phyloP scores from a whole-genome alignment of 768 basidiomycete species.

The Collybia mongolica region DNA sequence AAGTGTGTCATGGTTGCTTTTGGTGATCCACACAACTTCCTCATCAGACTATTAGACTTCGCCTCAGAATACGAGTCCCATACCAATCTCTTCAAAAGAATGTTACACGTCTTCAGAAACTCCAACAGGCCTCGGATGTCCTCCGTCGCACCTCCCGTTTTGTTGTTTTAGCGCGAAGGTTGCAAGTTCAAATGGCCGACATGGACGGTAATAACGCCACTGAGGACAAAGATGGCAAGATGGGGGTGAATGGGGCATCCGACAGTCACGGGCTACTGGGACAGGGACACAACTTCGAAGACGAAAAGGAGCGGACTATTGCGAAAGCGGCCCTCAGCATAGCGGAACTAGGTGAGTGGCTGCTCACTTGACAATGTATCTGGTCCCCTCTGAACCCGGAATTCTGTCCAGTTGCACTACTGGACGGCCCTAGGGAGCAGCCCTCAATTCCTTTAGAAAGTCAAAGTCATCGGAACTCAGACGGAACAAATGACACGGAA shows the following conservation, averaged over 20 bases:
- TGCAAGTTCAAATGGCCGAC: conserved; percentile 85
- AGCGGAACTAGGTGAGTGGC: conserved; percentile 82
- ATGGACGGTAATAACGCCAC: conserved; percentile 37
- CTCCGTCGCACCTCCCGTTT: conserved; percentile 85
- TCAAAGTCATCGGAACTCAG: conserved; percentile 1
- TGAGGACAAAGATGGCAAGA: conserved; percentile 10
- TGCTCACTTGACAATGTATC: neutral
- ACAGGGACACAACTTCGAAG: conserved; percentile 48
- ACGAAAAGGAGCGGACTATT: conserved; percentile 83
- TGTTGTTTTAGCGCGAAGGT: conserved; percentile 74
- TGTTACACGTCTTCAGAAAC: conserved; percentile 70
- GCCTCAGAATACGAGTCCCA: conserved; percentile 82
- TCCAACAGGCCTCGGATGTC: conserved; percentile 83
- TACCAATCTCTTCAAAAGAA: conserved; percentile 72
- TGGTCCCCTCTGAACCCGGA: conserved; percentile 6
- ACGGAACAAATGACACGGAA: conserved; percentile 5
- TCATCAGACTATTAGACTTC: conserved; percentile 50
- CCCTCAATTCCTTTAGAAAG: neutral
- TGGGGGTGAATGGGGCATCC: conserved; percentile 7
- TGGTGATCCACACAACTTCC: conserved; percentile 19
- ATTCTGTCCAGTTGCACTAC: conserved; percentile 40
- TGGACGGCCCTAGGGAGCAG: conserved; percentile 36
- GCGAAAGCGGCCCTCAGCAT: conserved; percentile 95
- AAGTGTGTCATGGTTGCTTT: conserved; percentile 46
- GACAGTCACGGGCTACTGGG: conserved; percentile 17